Percentiles rank a stretch among this genome's conserved stretches.
Conservation (phyloP, 2,329 filamentous ascomycete species). For the Phyllosticta citribraziliensis region DNA sequence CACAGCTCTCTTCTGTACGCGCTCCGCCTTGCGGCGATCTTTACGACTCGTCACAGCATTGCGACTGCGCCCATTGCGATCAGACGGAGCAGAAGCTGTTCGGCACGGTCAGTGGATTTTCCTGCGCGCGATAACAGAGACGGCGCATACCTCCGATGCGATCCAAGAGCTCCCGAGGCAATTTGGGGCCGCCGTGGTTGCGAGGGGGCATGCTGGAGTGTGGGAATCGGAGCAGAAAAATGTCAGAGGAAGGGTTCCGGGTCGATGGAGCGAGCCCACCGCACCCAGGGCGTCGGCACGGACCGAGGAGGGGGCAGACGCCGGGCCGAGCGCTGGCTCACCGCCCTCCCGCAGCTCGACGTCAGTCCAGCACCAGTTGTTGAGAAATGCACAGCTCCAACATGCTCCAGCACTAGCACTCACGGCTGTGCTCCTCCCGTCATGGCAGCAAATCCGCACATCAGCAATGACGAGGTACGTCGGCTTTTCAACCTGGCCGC, state of each 20-base stretch:
- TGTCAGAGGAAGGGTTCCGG: background rate
- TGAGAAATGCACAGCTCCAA: background rate
- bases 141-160: conserved; percentile 27
- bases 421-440: conserved; percentile 3
- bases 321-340: conserved; percentile 10
- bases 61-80: conserved; percentile 17
- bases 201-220: conserved; percentile 26
- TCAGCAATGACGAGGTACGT: conserved; percentile 53
- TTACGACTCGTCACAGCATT: conserved; percentile 41
- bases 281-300: background rate
- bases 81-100: conserved; percentile 14
- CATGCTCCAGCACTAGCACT: background rate
- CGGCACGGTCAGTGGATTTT: background rate
- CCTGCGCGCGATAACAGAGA: background rate
- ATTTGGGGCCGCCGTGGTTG: conserved; percentile 31
- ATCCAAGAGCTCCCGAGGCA: conserved; percentile 37
- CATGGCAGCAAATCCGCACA: conserved; percentile 32
- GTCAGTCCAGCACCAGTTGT: conserved; percentile 1
- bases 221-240: conserved; percentile 18
- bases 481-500: background rate
- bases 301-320: background rate
- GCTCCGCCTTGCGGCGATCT: conserved; percentile 57
- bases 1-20: conserved; percentile 41
- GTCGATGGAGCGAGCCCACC: background rate
- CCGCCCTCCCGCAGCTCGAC: conserved; percentile 3